Conservation (phyloP, 2,329 filamentous ascomycete species). For the Nannizziopsis arthrosporioides region DNA sequence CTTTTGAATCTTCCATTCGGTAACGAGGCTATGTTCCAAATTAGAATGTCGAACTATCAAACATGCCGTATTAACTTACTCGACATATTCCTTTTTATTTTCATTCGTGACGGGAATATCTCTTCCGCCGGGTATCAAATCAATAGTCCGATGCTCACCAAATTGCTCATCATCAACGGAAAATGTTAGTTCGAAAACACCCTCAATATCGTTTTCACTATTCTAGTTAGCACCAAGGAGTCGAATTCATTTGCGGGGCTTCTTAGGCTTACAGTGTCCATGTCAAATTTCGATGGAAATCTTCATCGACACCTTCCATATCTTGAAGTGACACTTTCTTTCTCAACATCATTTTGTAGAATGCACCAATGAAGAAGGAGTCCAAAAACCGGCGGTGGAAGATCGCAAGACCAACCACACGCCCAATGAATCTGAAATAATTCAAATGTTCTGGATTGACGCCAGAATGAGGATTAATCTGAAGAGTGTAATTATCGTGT, state of each 20-base stretch:
- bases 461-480: conserved; percentile 98
- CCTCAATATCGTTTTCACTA: conserved; percentile 87
- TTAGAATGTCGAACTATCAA: neutral
- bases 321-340: conserved; percentile 86
- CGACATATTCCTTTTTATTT: conserved; percentile 98
- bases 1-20: conserved; percentile 98
- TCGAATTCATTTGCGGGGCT: neutral
- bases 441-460: conserved; percentile 99
- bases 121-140: conserved; percentile 78
- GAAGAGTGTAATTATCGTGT: conserved; percentile 98
- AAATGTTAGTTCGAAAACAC: conserved; percentile 89
- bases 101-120: conserved; percentile 95
- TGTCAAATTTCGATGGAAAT: conserved; percentile 89
- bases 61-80: conserved; percentile 43
- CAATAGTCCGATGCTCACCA: conserved; percentile 84
- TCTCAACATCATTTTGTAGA: conserved; percentile 98
- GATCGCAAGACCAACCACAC: conserved; percentile 90
- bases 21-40: conserved; percentile 60
- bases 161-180: conserved; percentile 96
- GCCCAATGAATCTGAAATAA: conserved; percentile 99
- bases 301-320: conserved; percentile 98
- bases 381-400: conserved; percentile 97
- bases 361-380: conserved; percentile 95
- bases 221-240: conserved; percentile 16
- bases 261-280: conserved; percentile 63